These are phyloP conservation scores for Sarocladiaceae sp. DNA, from an alignment of 2,329 filamentous ascomycete species.

Conservation along the genomic window DNA sequence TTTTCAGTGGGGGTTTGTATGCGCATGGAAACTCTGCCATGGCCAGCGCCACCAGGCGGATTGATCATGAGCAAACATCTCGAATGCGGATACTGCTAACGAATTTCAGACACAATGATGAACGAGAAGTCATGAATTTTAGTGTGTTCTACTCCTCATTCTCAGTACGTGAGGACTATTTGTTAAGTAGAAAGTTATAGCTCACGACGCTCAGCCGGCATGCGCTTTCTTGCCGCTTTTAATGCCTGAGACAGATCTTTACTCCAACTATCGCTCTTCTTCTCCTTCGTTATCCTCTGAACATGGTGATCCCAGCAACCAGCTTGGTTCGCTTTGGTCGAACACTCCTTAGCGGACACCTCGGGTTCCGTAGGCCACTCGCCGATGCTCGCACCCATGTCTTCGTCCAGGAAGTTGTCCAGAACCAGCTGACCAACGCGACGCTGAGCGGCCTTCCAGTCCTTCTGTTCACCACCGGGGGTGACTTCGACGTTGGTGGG, in stretches of 20 bases:
- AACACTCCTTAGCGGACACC: constrained; percentile 32
- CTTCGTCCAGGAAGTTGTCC: constrained; percentile 63
- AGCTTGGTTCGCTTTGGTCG: constrained; percentile 30
- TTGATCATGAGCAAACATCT: too few relatives aligned
- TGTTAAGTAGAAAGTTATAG: constrained; percentile 23
- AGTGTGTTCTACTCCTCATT: too few relatives aligned
- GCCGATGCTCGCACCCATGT: constrained; percentile 55
- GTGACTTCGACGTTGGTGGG: not conserved
- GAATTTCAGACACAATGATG: too few relatives aligned
- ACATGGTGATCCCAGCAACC: constrained; percentile 58
- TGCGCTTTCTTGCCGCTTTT: constrained; percentile 23
- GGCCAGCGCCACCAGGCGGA: too few relatives aligned
- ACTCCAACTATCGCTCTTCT: constrained; percentile 40
- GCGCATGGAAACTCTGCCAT: too few relatives aligned
- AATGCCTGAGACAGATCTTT: constrained; percentile 34
- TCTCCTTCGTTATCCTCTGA: constrained; percentile 31
- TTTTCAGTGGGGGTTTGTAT: not conserved
- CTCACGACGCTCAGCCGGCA: constrained; percentile 22
- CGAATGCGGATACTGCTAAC: too few relatives aligned
- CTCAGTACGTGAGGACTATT: not conserved
- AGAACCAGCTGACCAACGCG: constrained; percentile 55
- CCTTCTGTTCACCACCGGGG: constrained; percentile 32
- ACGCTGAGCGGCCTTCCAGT: constrained; percentile 47
- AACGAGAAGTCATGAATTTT: too few relatives aligned
- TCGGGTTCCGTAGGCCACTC: constrained; percentile 46